Evolutionary conservation across 2,329 filamentous ascomycete genomes (phyloP), one percentile per base, ranked within the genome.

Genomic region (Pyrenophora tritici-repentis): DNA sequence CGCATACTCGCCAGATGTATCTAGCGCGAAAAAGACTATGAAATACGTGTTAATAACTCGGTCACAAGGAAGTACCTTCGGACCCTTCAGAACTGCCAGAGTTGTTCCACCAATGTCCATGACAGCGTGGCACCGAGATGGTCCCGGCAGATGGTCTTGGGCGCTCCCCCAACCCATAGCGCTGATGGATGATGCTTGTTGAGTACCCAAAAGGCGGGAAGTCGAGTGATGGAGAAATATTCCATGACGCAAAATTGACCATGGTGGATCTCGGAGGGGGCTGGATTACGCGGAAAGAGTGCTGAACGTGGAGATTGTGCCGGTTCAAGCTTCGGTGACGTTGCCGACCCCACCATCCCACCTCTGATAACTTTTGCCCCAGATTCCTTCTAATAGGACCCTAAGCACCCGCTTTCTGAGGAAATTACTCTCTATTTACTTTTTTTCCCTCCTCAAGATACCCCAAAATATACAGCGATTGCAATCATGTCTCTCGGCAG

Each of bases 401-500:
- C 35, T 36, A 37, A 29, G 33, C 44, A n/a, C 22, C 49, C 49
- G 12, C 34, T 18, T 17, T 26, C 26, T 22, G 1, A 24, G 5
- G 4, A n/a, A 32, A 4, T 26, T 10, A 34, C 36, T 36, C 17
- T 37, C 14, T 29, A 13, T 36, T 45, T 41, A 39, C 42, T 22
- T 45, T 14, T 37, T 38, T 26, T 44, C 37, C 35, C 29, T 17
- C 26, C 13, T 4, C 31, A 48, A 49, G 31, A 47, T 46, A 53
- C 47, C 47, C 47, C 38, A 39, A 32, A 9, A 12, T 10, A 29
- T 26, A 31, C 29, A 40, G 13, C 32, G 33, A 50, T 38, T 41
- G 45, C 47, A 47, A 65, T 22, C 38, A 67, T 67, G 64, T 67
- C 64, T 65, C 56, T 65, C 49, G 69, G 63, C 45, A 63, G 71